A percentile compares a stretch with the other conserved stretches of the same genome.
phyloP scores from a whole-genome alignment of 805 yeast species.

The Saccharomycopsis babjevae region DNA sequence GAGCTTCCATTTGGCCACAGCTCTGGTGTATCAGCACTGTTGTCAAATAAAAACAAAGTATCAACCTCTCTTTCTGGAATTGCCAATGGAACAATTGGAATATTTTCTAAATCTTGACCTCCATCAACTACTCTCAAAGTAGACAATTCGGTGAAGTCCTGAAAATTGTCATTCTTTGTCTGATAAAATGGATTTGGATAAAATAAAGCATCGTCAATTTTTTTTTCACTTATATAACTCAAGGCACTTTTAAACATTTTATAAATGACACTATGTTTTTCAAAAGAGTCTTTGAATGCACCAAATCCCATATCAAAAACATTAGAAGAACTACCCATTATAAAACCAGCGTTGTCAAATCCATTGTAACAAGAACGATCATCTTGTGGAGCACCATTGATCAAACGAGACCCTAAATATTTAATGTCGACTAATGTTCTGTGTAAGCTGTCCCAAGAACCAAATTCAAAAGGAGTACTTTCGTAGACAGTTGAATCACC shows the following conservation, averaged over 20 bases:
- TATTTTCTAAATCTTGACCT: conserved; percentile 54
- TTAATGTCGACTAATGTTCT: conserved; percentile 53
- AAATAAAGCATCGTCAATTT: conserved; percentile 59
- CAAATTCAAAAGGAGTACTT: conserved; percentile 60
- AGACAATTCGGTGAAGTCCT: conserved; percentile 31
- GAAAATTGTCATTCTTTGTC: conserved; percentile 29
- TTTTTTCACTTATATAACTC: conserved; percentile 35
- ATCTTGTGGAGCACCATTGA: conserved; percentile 44
- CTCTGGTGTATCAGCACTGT: conserved; percentile 48
- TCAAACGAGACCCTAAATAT: conserved; percentile 59
- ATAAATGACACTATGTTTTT: conserved; percentile 34
- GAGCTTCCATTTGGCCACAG: conserved; percentile 64
- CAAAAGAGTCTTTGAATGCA: conserved; percentile 41
- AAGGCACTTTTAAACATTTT: conserved; percentile 36
- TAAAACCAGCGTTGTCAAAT: conserved; percentile 71
- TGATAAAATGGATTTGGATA: conserved; percentile 61
- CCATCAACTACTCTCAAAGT: conserved; percentile 54
- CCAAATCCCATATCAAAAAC: conserved; percentile 54
- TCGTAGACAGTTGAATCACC: conserved; percentile 36
- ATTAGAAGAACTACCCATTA: conserved; percentile 81
- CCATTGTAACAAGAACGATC: conserved; percentile 48
- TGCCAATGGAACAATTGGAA: conserved; percentile 52
- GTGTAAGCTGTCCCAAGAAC: conserved; percentile 79
- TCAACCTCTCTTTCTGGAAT: conserved; percentile 52
- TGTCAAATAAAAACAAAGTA: conserved; percentile 52